Base-by-base conservation (phyloP, 2,329 filamentous ascomycete species). In the Trichocomaceae sp. region DNA sequence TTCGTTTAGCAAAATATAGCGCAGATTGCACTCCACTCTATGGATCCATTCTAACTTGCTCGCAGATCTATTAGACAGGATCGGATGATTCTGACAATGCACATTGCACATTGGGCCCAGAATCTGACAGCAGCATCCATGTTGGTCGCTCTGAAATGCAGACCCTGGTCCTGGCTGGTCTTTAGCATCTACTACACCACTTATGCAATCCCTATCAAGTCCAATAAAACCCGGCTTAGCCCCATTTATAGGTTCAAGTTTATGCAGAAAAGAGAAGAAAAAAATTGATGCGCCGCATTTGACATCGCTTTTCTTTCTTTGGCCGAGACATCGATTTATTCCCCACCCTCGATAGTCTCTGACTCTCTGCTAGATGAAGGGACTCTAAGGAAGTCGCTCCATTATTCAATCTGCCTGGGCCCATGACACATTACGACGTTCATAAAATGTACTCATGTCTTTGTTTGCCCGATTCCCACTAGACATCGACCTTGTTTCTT, bases 241-340 rank as follows among this genome's bases (percentile, higher is more conserved):
- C 47, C 50, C 39, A 57, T 57, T 44, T 52, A 29, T 47, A 52
- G 50, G 50, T n/a, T 48, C 46, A 44, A 52, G 46, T 52, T 41
- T 52, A 46, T 55, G 56, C 52, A 51, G 48, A 47, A 47, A 15
- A 54, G 35, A 50, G 26, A 46, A 41, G 37, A 15, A 55, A 41
- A 51, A 50, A 46, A 44, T 55, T 55, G 52, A 57, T 57, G 48
- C 55, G 55, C 52, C 56, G 56, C 56, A 57, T 50, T 55, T 37
- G 44, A 55, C 33, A 26, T 57, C 45, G 45, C 22, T 35, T 47
- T 46, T 51, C 54, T 56, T 50, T 50, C 46, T 57, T 50, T 57
- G 55, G 51, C 47, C 46, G 31, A 57, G 46, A 50, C 39, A 50
- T 17, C 47, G 26, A 15, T 29, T 39, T 47, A 23, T 33, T 53